Conservation (phyloP, 768 basidiomycete species). For the Mycena kentingensis region DNA sequence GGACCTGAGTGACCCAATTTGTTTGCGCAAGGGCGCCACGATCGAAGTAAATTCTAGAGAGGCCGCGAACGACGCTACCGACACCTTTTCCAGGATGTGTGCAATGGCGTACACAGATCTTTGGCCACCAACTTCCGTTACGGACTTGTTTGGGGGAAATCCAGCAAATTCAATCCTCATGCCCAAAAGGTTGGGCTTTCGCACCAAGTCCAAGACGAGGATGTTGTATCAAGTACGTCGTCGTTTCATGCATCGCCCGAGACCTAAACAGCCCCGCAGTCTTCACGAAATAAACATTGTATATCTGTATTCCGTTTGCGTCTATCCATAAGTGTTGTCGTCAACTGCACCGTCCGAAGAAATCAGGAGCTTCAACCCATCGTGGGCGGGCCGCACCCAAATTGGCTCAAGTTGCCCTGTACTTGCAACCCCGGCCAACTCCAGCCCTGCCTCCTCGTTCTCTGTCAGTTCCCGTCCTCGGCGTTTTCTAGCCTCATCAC, state of each 20-base stretch:
- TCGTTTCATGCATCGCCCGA: background rate
- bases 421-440: constrained; percentile 52
- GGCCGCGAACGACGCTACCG: constrained; percentile 1
- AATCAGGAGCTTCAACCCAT: constrained; percentile 66
- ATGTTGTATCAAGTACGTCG: constrained; percentile 83
- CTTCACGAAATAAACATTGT: constrained; percentile 32
- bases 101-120: constrained; percentile 89
- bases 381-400: constrained; percentile 76
- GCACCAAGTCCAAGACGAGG: constrained; percentile 85
- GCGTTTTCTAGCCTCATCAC: no score
- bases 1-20: constrained; percentile 89
- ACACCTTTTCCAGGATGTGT: constrained; percentile 61
- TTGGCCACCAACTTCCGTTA: constrained; percentile 92
- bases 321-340: constrained; percentile 54
- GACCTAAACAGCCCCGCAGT: constrained; percentile 18
- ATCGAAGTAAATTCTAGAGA: constrained; percentile 63
- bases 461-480: constrained; percentile 27
- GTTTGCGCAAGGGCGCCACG: constrained; percentile 87
- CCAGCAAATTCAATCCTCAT: constrained; percentile 90
- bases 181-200: constrained; percentile 89
- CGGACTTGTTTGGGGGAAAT: constrained; percentile 95
- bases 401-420: no score
- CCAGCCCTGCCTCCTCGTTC: constrained; percentile 44
- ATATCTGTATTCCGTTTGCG: background rate
- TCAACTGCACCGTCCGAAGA: constrained; percentile 39